Conservation (phyloP, 2,329 filamentous ascomycete species). For the Akanthomyces dipterigenus region DNA sequence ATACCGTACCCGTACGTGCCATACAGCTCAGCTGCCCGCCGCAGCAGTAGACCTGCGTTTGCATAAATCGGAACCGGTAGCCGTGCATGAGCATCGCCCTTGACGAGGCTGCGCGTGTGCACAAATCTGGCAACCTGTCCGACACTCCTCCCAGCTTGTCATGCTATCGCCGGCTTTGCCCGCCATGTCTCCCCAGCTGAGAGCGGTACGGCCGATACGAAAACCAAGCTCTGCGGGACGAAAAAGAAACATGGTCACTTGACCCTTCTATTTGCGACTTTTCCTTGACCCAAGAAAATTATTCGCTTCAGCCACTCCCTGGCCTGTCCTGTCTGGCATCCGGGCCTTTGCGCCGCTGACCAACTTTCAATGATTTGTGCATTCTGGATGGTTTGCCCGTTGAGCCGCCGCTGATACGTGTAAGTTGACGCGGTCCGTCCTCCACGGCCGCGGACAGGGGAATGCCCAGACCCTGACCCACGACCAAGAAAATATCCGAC, state of each 20-base stretch:
- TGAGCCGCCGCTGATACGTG: not conserved
- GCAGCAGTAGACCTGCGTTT: no score
- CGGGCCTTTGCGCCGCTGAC: not conserved
- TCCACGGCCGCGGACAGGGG: not conserved
- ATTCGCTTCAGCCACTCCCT: not conserved
- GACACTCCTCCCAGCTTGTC: no score
- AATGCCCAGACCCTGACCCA: not conserved
- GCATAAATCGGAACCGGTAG: not conserved
- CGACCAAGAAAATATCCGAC: not conserved
- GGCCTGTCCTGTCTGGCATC: not conserved
- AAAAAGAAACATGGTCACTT: not conserved
- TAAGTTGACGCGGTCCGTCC: not conserved
- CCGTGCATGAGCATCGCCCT: not conserved
- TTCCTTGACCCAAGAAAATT: not conserved
- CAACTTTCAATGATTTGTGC: not conserved
- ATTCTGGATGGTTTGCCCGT: no score
- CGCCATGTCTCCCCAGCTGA: not conserved
- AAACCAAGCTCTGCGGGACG: not conserved
- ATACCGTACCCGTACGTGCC: not conserved
- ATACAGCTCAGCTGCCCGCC: not conserved
- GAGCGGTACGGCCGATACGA: not conserved
- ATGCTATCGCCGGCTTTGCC: not conserved
- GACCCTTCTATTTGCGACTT: not conserved
- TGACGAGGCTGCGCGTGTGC: not conserved
- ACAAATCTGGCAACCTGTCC: not conserved